Conservation (phyloP, 331 rosid genomes). For the Malus hybrid region DNA sequence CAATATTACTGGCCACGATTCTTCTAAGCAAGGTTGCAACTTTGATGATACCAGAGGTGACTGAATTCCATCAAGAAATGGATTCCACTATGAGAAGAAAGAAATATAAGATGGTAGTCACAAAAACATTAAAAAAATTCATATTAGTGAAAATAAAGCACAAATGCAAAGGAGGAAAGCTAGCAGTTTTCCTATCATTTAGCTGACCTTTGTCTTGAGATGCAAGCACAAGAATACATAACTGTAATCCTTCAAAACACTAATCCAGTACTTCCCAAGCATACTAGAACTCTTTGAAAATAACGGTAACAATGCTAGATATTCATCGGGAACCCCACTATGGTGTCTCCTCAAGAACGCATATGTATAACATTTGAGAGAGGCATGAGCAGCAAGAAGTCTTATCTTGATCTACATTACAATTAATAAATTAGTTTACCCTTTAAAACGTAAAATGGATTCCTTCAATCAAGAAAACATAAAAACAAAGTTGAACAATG, state of each 20-base stretch:
- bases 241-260: constrained; percentile 70
- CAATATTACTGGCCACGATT: constrained; percentile 95
- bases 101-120: constrained; percentile 15
- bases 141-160: too few relatives aligned
- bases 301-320: constrained; percentile 67
- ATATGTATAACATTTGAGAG: constrained; percentile 92
- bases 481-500: not conserved
- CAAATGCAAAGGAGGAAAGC: not conserved
- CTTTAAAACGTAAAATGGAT: not conserved
- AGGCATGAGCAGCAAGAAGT: constrained; percentile 97
- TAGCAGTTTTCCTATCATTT: constrained; percentile 10
- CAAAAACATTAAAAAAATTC: constrained; percentile 1
- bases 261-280: constrained; percentile 87
- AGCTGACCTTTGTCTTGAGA: constrained; percentile 65
- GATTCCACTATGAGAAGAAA: constrained; percentile 61
- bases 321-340: constrained; percentile 62
- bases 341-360: constrained; percentile 79
- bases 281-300: constrained; percentile 80
- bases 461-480: not conserved
- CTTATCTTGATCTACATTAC: constrained; percentile 75
- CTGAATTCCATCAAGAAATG: constrained; percentile 88
- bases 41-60: constrained; percentile 71
- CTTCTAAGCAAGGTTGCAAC: constrained; percentile 79
- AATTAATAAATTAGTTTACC: constrained; percentile 1
- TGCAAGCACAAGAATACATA: constrained; percentile 56